These are phyloP conservation scores for Paramecium pentaurelia DNA, from an alignment of 73 alveolate species.

Conservation along the genomic window DNA sequence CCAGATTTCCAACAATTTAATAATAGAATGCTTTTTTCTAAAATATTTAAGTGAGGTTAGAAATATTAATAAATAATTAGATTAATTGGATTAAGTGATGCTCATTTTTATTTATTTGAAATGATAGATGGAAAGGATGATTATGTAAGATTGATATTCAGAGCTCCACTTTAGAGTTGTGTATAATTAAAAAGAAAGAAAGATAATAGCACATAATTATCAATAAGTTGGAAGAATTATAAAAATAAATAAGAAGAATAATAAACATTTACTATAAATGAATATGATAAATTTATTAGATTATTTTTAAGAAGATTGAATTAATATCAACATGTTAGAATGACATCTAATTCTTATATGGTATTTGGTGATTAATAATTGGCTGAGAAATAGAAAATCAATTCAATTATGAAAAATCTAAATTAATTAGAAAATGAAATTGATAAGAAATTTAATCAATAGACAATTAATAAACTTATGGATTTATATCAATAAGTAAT, in stretches of 20 bases:
- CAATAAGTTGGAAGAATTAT: constrained; percentile 34
- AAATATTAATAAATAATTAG: background rate
- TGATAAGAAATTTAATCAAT: constrained; percentile 30
- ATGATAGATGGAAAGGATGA: background rate
- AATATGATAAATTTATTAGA: constrained; percentile 4
- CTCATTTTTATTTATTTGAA: constrained; percentile 41
- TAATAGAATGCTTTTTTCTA: constrained; percentile 35
- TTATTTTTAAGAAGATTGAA: constrained; percentile 14
- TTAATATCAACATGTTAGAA: constrained; percentile 11
- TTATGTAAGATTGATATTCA: background rate
- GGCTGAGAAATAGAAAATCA: background rate
- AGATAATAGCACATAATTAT: background rate
- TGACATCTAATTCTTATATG: constrained; percentile 37
- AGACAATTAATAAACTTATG: constrained; percentile 22
- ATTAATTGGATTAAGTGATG: constrained; percentile 34
- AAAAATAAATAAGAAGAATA: constrained; percentile 25
- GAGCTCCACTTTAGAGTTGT: constrained; percentile 35
- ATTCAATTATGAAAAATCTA: background rate
- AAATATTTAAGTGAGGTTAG: background rate
- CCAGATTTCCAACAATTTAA: constrained; percentile 24
- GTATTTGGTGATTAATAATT: background rate
- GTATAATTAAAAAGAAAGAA: background rate
- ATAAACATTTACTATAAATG: constrained; percentile 16
- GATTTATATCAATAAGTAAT: constrained; percentile 38
- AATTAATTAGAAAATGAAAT: constrained; percentile 20